phyloP scores from a whole-genome alignment of 1,284 basidiomycete genomes.

The Xerocomus amazonicus region DNA sequence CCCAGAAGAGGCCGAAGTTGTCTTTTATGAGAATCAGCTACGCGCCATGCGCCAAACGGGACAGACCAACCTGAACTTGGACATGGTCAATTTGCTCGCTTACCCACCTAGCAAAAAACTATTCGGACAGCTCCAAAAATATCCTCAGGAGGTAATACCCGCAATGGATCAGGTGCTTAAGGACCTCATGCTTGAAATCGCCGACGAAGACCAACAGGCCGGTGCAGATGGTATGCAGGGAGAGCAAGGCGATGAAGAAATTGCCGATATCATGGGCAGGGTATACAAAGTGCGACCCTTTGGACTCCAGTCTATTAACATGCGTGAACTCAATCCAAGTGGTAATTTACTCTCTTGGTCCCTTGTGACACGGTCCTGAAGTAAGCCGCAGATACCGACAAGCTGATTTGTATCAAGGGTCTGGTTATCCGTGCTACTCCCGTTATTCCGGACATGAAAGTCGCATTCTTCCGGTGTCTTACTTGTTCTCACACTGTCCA shows the following conservation, averaged over 20 bases:
- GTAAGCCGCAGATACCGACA: slow-evolving; percentile 80
- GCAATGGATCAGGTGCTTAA: slow-evolving; percentile 96
- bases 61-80: slow-evolving; percentile 90
- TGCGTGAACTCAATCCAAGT: slow-evolving; percentile 87
- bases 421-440: slow-evolving; percentile 97
- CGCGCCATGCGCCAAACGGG: slow-evolving; percentile 86
- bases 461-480: slow-evolving; percentile 97
- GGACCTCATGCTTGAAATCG: slow-evolving; percentile 82
- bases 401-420: slow-evolving; percentile 93
- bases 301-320: slow-evolving; percentile 79
- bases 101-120: slow-evolving; percentile 86
- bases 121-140: slow-evolving; percentile 78
- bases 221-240: slow-evolving; percentile 69
- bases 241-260: slow-evolving; percentile 70
- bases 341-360: slow-evolving; percentile 45
- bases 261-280: slow-evolving; percentile 73
- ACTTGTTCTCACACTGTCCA: slow-evolving; percentile 93
- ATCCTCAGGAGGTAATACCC: slow-evolving; percentile 95
- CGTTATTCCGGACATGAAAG: slow-evolving; percentile 98
- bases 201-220: slow-evolving; percentile 71
- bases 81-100: slow-evolving; percentile 84
- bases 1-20: slow-evolving; percentile 64
- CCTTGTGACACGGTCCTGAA: slow-evolving; percentile 2
- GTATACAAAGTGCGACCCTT: slow-evolving; percentile 94
- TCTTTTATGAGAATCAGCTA: slow-evolving; percentile 82